A percentile compares a stretch with the other conserved stretches of the same genome.
Evolutionary conservation across 2,329 filamentous ascomycete genomes (phyloP).

Genomic region (Neofusicoccum laricinum): DNA sequence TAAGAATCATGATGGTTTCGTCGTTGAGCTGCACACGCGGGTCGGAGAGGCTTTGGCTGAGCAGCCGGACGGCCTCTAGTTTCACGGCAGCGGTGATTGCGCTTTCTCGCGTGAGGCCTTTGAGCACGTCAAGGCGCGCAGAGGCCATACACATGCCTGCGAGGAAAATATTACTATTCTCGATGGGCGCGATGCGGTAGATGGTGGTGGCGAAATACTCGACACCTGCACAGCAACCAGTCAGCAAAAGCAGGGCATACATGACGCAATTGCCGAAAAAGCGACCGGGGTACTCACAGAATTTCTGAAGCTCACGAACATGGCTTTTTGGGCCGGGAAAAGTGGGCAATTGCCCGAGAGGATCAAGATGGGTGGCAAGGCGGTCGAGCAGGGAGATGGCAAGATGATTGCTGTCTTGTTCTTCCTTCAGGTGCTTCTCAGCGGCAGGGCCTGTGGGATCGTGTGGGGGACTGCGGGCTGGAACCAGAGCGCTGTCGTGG

Average conservation of each 20-base stretch:
- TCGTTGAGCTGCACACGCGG: background rate
- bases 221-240: background rate
- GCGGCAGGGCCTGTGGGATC: background rate
- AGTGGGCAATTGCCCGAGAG: background rate
- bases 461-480: background rate
- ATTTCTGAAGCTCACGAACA: conserved; percentile 2
- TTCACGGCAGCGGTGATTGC: conserved; percentile 5
- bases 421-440: background rate
- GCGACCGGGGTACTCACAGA: background rate
- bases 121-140: background rate
- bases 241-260: no score
- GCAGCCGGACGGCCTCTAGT: background rate
- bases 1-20: conserved; percentile 5
- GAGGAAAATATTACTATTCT: conserved; percentile 2
- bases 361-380: background rate
- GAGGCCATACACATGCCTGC: conserved; percentile 9
- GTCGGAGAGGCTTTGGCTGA: background rate
- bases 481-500: background rate
- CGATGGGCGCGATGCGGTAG: conserved; percentile 3
- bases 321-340: background rate
- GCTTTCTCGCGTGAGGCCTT: background rate
- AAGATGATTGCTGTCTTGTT: background rate
- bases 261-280: background rate
- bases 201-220: conserved; percentile 2
- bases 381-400: conserved; percentile 1